Base-by-base conservation (phyloP, 1,139 yeast genomes). In the Candida pseudoviswanathii region DNA sequence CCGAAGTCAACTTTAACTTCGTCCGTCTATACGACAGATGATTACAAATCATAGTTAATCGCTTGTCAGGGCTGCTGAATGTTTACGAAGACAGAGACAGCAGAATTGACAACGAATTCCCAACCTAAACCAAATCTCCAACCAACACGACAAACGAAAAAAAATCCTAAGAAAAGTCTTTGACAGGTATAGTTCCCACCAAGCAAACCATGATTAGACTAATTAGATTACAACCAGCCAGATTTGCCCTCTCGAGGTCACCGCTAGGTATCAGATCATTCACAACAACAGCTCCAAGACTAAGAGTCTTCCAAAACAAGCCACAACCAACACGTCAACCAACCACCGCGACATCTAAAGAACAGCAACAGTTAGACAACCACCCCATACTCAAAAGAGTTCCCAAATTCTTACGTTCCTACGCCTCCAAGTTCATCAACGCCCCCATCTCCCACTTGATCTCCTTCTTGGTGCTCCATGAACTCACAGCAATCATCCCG, bases 401-500 rank as follows among this genome's bases (percentile, higher is more conserved):
- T 2, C 88, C 89, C 29, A 68, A 64, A 46, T 73, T 78, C 50
- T 67, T 83, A 51, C 74, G 75, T 22, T 80, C 78, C 3, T 81
- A 80, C 56, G 77, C 84, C 3, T 62, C 65, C 24, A 70, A 74
- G 48, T 78, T 84, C 58, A 67, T 77, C 42, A 64, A 74, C 45
- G 88, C 91, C 0, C 91, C 96, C 1, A 70, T 85, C 5, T 76
- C 89, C 1, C 87, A 87, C 56, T 75, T 86, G n/a, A 77, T 88
- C 0, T 78, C 96, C 3, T 89, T 92, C 59, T 65, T 89, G 8
- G 68, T 91, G 1, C 72, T 92, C n/a, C 98, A 92, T 62, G 97
- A 92, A 63, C 58, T 89, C 41, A 80, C 96, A 0, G 97, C 97
- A 1, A 77, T 92, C 4, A 78, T 84, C 5, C 97, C 97, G 1